Evolutionary conservation across 306 rosid genomes (phyloP), one percentile per base, ranked within the genome.

Genomic region (Mimosa bimucronata): DNA sequence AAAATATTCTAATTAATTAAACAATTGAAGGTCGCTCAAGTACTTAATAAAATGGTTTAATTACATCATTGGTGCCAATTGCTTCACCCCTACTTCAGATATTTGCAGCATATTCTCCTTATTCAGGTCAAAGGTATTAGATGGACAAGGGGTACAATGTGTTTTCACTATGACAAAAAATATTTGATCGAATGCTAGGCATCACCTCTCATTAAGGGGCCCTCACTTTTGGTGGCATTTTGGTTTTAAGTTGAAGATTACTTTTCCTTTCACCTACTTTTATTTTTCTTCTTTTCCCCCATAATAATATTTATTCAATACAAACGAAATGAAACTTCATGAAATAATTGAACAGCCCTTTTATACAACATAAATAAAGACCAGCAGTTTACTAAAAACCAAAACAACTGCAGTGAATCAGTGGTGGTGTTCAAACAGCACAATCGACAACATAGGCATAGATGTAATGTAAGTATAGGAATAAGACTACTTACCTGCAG

Each of bases 401-500:
- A 66, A 31, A 62, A 28, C 14, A 19, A 52, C 40, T 21, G 11
- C 29, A 68, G 21, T 21, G 23, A 62, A 72, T 13, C n/a, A 78
- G n/a, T 30, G 21, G 44, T 79, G 64, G 57, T 23, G 50, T 38
- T 13, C 68, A 48, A 34, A 62, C 7, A 30, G 34, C 67, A 57
- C 13, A 57, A 42, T 18, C 38, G 61, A 65, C 81, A 86, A 37
- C 58, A 44, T 16, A 69, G 76, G 2, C 46, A 73, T 26, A 15
- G 23, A 44, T 14, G 58, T 15, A 70, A 71, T 23, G 12, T 19
- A 31, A 13, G 37, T 53, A 41, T 19, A 53, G 62, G 71, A 46
- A 13, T 15, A 45, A 62, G 67, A 71, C 23, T 77, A 71, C 82
- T 28, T 41, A 88, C 94, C 94, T 76, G 90, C 87, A 7, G 96